Base-by-base conservation (phyloP, 2,329 filamentous ascomycete genomes). In the Fusarium domesticum region DNA sequence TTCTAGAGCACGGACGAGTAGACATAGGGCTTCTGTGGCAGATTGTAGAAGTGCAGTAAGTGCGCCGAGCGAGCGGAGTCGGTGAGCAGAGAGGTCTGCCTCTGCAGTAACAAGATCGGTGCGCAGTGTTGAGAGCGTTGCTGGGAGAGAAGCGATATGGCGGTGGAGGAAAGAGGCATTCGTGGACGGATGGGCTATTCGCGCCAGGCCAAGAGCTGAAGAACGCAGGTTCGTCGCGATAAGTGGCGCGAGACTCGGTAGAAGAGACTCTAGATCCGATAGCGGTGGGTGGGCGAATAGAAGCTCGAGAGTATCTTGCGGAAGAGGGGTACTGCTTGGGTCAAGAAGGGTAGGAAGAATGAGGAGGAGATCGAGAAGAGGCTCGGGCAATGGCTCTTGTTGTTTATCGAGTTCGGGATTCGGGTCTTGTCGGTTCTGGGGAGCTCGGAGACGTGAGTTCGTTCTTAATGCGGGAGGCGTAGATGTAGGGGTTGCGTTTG, bases 81-180 rank as follows among this genome's bases (percentile, higher is more conserved):
- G 74, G 5, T 67, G 57, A 2, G 47, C 46, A 0, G 66, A 60
- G 6, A 81, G 66, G 2, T 58, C 42, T 3, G 53, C 42, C 19
- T 66, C 62, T 1, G 65, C 54, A 3, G 56, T 47, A 3, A 57
- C 44, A 5, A 73, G 57, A 4, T 63, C 48, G 11, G 59, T 25
- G n/a, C 56, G 59, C 2, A 80, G 69, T 3, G 64, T 45, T 4
- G 62, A 50, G 15, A 73, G 62, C 18, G 70, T 63, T 1, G 63
- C 50, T 0, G 74, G 65, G 2, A 85, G 66, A 15, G 69, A 64
- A 1, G 78, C 68, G 38, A 84, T 74, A 18, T 70, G 63, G 16
- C 80, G 78, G 65, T 83, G 80, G n/a, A 83, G 66, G 57, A 71
- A 79, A 16, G 77, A 77, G 1, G 76, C 68, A 60, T 78, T 78